A percentile compares a stretch with the other conserved stretches of the same genome.
phyloP scores from a whole-genome alignment of 768 basidiomycete species.

The Serpula lacrymans region DNA sequence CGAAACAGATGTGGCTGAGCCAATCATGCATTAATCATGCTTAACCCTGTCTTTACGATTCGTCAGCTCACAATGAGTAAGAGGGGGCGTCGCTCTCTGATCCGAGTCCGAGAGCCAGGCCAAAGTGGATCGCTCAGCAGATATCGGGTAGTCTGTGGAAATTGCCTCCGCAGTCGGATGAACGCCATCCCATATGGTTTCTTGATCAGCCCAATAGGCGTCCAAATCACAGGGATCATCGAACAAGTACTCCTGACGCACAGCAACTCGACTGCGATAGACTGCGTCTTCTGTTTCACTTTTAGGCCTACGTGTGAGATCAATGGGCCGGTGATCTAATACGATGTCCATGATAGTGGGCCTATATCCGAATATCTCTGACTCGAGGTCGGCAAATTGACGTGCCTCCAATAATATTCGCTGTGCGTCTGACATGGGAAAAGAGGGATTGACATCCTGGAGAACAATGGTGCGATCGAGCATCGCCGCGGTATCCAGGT shows the following conservation, averaged over 20 bases:
- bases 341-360: slow-evolving; percentile 47
- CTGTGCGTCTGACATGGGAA: slow-evolving; percentile 6
- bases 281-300: slow-evolving; percentile 24
- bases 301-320: slow-evolving; percentile 27
- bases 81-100: slow-evolving; percentile 6
- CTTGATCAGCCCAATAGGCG: slow-evolving; percentile 36
- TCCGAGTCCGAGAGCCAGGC: slow-evolving; percentile 21
- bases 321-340: slow-evolving; percentile 33
- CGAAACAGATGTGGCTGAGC: no score
- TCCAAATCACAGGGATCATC: slow-evolving; percentile 29
- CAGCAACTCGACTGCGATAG: slow-evolving; percentile 1
- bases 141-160: slow-evolving; percentile 33
- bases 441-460: background rate
- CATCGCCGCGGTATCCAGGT: background rate
- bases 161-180: slow-evolving; percentile 5
- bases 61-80: no score
- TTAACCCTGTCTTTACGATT: no score
- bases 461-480: background rate
- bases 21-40: no score
- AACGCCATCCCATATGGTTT: slow-evolving; percentile 21
- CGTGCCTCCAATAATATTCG: slow-evolving; percentile 26
- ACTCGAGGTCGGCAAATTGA: slow-evolving; percentile 24
- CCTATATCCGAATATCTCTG: slow-evolving; percentile 26
- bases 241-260: slow-evolving; percentile 20
- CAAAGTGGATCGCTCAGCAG: slow-evolving; percentile 45